A percentile compares a stretch with the other conserved stretches of the same genome.
Conservation (phyloP, 306 rosid species). For the Trifolium dubium region DNA sequence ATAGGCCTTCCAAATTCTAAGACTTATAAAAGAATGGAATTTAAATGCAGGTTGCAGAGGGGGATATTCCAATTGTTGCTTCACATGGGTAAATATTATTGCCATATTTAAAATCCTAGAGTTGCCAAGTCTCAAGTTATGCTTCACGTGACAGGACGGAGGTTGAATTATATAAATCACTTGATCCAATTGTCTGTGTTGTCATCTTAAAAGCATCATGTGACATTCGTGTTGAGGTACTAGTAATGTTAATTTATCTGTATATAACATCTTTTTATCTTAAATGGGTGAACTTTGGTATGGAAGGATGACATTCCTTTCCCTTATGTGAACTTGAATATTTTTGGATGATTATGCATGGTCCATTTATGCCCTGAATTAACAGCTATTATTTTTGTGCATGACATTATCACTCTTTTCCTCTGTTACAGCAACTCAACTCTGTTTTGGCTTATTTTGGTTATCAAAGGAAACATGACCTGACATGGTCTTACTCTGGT, state of each 20-base stretch:
- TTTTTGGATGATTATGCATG: constrained; percentile 31
- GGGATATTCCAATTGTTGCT: constrained; percentile 94
- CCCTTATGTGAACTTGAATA: constrained; percentile 32
- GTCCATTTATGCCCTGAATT: constrained; percentile 22
- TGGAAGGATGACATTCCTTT: constrained; percentile 34
- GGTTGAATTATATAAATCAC: constrained; percentile 78
- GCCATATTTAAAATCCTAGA: constrained; percentile 31
- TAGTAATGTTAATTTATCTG: constrained; percentile 24
- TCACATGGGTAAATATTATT: constrained; percentile 83
- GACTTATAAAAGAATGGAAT: constrained; percentile 45
- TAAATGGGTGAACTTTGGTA: constrained; percentile 28
- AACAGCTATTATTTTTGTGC: constrained; percentile 15
- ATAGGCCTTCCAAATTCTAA: too few relatives aligned
- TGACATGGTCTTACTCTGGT: constrained; percentile 26
- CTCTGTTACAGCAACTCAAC: constrained; percentile 14
- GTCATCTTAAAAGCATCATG: constrained; percentile 95
- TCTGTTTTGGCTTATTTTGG: background rate
- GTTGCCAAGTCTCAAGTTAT: constrained; percentile 47
- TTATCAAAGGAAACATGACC: constrained; percentile 24
- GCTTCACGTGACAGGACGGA: constrained; percentile 69
- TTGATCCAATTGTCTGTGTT: constrained; percentile 88
- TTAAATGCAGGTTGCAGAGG: constrained; percentile 85
- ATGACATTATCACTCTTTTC: constrained; percentile 6
- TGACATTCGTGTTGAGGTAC: constrained; percentile 99
- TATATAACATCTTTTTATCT: constrained; percentile 30